Conservation (phyloP, 495 filamentous ascomycete species). For the Penicillium pancosmium region DNA sequence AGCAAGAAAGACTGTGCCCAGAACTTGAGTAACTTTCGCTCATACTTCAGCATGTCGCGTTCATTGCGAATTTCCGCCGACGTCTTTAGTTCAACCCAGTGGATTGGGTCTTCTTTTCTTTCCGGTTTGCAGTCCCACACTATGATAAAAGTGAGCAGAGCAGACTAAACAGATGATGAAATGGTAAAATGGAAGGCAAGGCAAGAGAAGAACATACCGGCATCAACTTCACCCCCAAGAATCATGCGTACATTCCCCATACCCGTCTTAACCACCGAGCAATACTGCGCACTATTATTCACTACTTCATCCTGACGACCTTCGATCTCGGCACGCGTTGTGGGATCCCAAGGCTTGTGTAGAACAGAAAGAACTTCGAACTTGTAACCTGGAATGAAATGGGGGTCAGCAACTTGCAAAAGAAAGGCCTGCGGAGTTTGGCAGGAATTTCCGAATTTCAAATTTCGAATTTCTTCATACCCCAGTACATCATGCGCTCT, state of each 20-base stretch:
- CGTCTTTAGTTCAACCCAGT: constrained; percentile 97
- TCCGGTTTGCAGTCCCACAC: constrained; percentile 83
- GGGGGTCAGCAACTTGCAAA: not conserved
- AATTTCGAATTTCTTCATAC: constrained; percentile 29
- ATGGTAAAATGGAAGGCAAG: not conserved
- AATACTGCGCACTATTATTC: constrained; percentile 90
- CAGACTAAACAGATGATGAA: no score
- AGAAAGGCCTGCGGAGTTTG: no score
- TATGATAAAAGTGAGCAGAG: constrained; percentile 24
- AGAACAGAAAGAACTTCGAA: constrained; percentile 87
- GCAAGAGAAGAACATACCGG: constrained; percentile 57
- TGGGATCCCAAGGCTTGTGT: constrained; percentile 69
- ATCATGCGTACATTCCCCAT: constrained; percentile 73
- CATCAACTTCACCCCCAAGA: constrained; percentile 95
- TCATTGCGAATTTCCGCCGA: constrained; percentile 66
- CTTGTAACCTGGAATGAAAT: constrained; percentile 72
- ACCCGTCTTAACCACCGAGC: constrained; percentile 85
- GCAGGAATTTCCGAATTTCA: not conserved
- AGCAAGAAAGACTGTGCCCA: constrained; percentile 97
- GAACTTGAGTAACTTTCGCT: constrained; percentile 89
- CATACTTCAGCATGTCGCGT: constrained; percentile 71
- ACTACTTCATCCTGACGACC: constrained; percentile 67
- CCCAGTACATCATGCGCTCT: constrained; percentile 68
- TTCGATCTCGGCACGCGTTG: constrained; percentile 76
- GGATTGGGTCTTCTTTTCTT: constrained; percentile 64